Conservation (phyloP, 1,284 basidiomycete species). For the Apiotrichum montevideense region DNA sequence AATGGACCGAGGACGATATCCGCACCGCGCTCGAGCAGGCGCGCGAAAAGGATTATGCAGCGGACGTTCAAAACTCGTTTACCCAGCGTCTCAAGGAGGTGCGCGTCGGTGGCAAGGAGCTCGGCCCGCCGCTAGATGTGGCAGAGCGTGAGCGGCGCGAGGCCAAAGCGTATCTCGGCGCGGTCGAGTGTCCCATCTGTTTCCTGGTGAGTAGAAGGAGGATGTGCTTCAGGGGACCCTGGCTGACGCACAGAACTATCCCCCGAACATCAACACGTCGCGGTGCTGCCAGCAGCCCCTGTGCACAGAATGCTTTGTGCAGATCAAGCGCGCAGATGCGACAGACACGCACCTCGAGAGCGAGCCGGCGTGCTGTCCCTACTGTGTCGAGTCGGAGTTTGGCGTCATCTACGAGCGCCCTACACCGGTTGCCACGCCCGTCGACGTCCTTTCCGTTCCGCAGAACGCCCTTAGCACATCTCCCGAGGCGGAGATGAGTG, state of each 20-base stretch:
- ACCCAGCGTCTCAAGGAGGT: constrained; percentile 33
- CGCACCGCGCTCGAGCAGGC: constrained; percentile 46
- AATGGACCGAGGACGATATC: constrained; percentile 78
- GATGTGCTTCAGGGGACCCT: too few species aligned
- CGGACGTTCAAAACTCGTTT: constrained; percentile 32
- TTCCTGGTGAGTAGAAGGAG: constrained; percentile 68
- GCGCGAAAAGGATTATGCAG: constrained; percentile 34
- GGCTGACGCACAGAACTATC: constrained; percentile 57
- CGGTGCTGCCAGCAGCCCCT: constrained; percentile 97
- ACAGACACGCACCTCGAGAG: constrained; percentile 83
- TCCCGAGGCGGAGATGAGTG: constrained; percentile 58
- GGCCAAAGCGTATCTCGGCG: constrained; percentile 70
- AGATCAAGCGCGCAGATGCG: constrained; percentile 94
- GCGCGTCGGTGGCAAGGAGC: constrained; percentile 19
- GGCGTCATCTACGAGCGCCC: constrained; percentile 86
- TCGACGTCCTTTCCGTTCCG: not conserved
- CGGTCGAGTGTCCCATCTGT: constrained; percentile 98
- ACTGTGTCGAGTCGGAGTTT: constrained; percentile 94
- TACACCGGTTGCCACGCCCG: constrained; percentile 9
- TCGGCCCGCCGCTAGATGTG: constrained; percentile 24
- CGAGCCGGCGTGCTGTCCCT: constrained; percentile 92
- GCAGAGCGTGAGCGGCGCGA: constrained; percentile 58
- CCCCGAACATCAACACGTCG: constrained; percentile 89
- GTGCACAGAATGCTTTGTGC: constrained; percentile 98
- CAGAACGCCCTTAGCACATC: constrained; percentile 31